Conservation (phyloP, 2,329 filamentous ascomycete species). For the Boeremia lycopersici region DNA sequence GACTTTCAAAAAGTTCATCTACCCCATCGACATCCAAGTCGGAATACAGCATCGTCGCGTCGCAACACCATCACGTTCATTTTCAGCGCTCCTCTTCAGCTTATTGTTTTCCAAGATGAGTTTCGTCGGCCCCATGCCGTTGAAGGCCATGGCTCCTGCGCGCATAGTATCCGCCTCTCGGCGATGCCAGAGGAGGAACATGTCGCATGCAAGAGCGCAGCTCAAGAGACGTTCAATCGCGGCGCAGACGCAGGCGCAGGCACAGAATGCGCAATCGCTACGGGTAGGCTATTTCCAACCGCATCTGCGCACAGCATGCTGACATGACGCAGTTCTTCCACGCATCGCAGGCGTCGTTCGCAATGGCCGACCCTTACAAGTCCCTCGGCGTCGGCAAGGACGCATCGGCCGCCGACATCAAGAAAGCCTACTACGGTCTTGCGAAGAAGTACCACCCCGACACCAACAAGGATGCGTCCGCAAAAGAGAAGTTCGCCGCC, state of each 20-base stretch:
- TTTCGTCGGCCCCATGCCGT: constrained; percentile 41
- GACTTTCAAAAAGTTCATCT: constrained; percentile 15
- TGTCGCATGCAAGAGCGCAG: constrained; percentile 36
- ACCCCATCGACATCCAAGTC: constrained; percentile 13
- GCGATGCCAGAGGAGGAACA: constrained; percentile 39
- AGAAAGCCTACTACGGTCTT: constrained; percentile 96
- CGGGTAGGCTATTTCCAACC: constrained; percentile 30
- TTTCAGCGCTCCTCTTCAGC: constrained; percentile 2
- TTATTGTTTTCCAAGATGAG: constrained; percentile 35
- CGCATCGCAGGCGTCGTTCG: constrained; percentile 63
- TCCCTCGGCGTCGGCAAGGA: constrained; percentile 82
- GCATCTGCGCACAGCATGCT: constrained; percentile 8
- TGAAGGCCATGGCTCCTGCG: constrained; percentile 40
- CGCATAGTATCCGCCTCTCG: constrained; percentile 41
- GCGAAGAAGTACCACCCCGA: constrained; percentile 98
- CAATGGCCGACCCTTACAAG: constrained; percentile 79
- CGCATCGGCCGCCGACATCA: constrained; percentile 87
- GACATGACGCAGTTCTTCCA: constrained; percentile 42
- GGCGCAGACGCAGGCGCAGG: constrained; percentile 26
- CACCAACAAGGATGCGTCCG: constrained; percentile 92
- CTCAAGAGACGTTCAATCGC: constrained; percentile 31
- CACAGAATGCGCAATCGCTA: constrained; percentile 33
- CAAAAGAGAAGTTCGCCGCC: constrained; percentile 93
- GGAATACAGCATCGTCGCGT: constrained; percentile 2
- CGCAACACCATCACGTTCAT: constrained; percentile 23